These are phyloP conservation scores for Trapa incisa DNA, from an alignment of 345 rosid species.

Conservation along the genomic window DNA sequence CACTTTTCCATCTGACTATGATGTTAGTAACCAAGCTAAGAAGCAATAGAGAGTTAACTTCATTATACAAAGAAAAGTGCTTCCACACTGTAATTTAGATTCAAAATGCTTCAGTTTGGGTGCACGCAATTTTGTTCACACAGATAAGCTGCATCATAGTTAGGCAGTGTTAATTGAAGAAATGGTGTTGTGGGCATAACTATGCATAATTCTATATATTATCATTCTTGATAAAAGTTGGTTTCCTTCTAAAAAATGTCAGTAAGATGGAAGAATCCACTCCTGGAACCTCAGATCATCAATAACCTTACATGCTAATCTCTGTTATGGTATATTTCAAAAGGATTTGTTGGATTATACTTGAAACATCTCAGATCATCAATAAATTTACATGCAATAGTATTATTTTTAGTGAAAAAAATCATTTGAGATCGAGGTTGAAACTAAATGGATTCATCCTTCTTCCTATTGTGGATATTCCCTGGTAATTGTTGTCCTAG, in stretches of 20 bases:
- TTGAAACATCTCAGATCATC: no score
- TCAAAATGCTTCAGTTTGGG: neutral
- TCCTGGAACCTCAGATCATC: neutral
- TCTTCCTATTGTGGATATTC: neutral
- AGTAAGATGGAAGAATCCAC: neutral
- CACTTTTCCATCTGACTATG: neutral
- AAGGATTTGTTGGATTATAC: no score
- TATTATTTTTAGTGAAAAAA: neutral
- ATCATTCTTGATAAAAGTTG: neutral
- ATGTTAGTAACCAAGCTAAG: neutral
- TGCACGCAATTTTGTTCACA: neutral
- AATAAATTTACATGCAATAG: neutral
- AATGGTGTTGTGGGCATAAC: neutral
- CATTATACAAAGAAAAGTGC: neutral
- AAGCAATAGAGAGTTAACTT: neutral
- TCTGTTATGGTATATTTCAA: neutral
- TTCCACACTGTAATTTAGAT: neutral
- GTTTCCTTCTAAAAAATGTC: neutral
- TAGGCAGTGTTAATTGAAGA: neutral
- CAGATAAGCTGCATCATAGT: neutral
- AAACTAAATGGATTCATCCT: neutral
- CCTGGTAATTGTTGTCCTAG: neutral
- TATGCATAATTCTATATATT: neutral
- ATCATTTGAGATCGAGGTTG: neutral
- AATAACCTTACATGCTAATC: neutral